Percentiles rank a stretch among this genome's conserved stretches.
Evolutionary conservation across 2,329 filamentous ascomycete genomes (phyloP).

Genomic region (Nigrospora osmanthi): DNA sequence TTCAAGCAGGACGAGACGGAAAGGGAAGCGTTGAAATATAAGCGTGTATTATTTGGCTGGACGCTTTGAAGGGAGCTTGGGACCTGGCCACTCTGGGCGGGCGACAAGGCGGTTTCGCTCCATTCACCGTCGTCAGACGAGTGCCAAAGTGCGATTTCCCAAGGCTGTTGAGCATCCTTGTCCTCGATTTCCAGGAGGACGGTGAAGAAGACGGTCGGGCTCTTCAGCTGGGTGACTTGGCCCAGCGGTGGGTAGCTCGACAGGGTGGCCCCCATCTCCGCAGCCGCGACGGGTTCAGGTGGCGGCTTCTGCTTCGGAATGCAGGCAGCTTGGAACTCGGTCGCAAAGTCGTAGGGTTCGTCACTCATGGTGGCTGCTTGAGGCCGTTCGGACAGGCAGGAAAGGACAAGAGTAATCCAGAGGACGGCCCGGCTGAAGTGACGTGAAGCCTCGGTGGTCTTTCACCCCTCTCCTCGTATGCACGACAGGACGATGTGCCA

Average conservation of each 20-base stretch:
- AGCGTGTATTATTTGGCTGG: constrained; percentile 22
- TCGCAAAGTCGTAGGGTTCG: constrained; percentile 23
- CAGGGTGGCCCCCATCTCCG: constrained; percentile 28
- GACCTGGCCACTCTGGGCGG: constrained; percentile 11
- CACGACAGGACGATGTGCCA: no score
- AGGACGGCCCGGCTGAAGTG: no score
- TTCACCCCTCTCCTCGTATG: no score
- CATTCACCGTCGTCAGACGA: constrained; percentile 45
- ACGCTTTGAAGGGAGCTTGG: constrained; percentile 45
- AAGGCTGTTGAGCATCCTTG: constrained; percentile 45
- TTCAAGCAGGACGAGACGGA: constrained; percentile 38
- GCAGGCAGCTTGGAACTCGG: constrained; percentile 27
- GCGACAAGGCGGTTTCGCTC: constrained; percentile 41
- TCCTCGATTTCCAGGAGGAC: constrained; percentile 61
- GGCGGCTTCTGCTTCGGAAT: constrained; percentile 28
- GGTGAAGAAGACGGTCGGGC: constrained; percentile 48
- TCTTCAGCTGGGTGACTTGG: constrained; percentile 57
- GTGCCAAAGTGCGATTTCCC: constrained; percentile 73
- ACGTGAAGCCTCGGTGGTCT: no score
- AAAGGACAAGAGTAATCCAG: no score
- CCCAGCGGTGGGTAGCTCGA: constrained; percentile 64
- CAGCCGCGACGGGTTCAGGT: constrained; percentile 13
- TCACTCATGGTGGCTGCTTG: constrained; percentile 7
- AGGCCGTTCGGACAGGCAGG: no score
- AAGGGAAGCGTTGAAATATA: constrained; percentile 49